Conservation (phyloP, 2,329 filamentous ascomycete species). For the Grosmannia clavigera region DNA sequence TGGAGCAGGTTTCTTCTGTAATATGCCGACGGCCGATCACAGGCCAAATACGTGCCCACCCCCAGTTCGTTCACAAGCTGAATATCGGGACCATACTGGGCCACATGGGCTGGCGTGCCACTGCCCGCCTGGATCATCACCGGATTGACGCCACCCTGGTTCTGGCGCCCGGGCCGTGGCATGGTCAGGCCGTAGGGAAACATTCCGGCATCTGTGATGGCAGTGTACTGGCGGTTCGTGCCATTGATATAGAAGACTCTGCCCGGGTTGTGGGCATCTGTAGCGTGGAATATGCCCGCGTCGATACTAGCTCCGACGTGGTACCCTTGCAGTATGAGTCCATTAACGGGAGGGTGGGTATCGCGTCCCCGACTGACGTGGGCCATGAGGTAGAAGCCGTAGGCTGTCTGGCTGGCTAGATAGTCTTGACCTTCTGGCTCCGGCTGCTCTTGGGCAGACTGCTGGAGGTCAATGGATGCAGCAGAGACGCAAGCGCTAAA, state of each 20-base stretch:
- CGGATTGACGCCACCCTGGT: constrained; percentile 13
- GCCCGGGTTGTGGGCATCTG: constrained; percentile 8
- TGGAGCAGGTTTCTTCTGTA: constrained; percentile 25
- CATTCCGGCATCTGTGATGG: constrained; percentile 27
- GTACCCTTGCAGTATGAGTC: constrained; percentile 26
- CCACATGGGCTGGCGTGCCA: constrained; percentile 14
- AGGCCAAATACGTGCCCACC: constrained; percentile 27
- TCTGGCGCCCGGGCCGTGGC: constrained; percentile 7
- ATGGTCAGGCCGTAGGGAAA: constrained; percentile 25
- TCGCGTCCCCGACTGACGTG: constrained; percentile 30
- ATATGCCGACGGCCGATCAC: constrained; percentile 28
- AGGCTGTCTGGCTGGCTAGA: neutral
- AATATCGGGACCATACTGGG: neutral
- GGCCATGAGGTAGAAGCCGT: constrained; percentile 5
- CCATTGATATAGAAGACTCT: constrained; percentile 38
- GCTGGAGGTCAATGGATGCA: neutral
- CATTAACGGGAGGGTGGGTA: constrained; percentile 28
- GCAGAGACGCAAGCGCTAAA: neutral
- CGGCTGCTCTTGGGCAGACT: neutral
- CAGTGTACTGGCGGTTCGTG: constrained; percentile 19
- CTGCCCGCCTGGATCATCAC: constrained; percentile 23
- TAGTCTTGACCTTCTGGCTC: too few species aligned
- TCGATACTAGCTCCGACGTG: constrained; percentile 30
- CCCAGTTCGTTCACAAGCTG: constrained; percentile 8
- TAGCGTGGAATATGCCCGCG: constrained; percentile 23